Evolutionary conservation across 78 protist species (phyloP).

Genomic region (Speleostelium caveatum): DNA sequence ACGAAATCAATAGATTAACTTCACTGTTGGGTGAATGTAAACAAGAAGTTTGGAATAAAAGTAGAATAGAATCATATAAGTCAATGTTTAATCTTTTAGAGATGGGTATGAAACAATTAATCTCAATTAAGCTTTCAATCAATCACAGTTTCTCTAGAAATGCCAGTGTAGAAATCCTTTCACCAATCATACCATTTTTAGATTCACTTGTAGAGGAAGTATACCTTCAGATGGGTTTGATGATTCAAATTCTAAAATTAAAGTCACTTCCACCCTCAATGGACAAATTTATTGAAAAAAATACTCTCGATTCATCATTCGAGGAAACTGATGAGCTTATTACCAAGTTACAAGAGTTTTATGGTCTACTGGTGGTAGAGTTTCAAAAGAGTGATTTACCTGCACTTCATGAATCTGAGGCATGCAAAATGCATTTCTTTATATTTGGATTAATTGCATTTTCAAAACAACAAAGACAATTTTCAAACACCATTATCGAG

Average conservation of each 20-base stretch:
- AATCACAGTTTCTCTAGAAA: background rate
- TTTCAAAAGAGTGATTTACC: conserved; percentile 34
- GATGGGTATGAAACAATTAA: conserved; percentile 34
- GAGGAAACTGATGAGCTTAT: conserved; percentile 64
- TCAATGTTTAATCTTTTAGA: conserved; percentile 7
- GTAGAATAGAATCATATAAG: background rate
- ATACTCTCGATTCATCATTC: conserved; percentile 18
- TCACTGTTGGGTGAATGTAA: conserved; percentile 13
- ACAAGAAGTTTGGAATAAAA: conserved; percentile 45
- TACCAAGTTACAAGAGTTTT: background rate
- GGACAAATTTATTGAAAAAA: background rate
- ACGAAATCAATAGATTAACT: conserved; percentile 33
- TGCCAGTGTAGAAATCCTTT: conserved; percentile 12
- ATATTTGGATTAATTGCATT: conserved; percentile 38
- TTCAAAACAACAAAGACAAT: conserved; percentile 26
- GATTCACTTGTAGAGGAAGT: conserved; percentile 54
- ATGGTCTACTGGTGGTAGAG: conserved; percentile 20
- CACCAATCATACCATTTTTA: conserved; percentile 43
- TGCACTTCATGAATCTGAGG: conserved; percentile 15
- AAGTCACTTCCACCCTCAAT: background rate
- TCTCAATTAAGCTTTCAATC: conserved; percentile 34
- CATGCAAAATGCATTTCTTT: conserved; percentile 45
- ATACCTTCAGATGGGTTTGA: conserved; percentile 58
- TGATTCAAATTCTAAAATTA: conserved; percentile 28
- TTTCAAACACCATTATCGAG: conserved; percentile 1